Base-by-base conservation (phyloP, 495 filamentous ascomycete species). In the Staphylotrichum longicolle region DNA sequence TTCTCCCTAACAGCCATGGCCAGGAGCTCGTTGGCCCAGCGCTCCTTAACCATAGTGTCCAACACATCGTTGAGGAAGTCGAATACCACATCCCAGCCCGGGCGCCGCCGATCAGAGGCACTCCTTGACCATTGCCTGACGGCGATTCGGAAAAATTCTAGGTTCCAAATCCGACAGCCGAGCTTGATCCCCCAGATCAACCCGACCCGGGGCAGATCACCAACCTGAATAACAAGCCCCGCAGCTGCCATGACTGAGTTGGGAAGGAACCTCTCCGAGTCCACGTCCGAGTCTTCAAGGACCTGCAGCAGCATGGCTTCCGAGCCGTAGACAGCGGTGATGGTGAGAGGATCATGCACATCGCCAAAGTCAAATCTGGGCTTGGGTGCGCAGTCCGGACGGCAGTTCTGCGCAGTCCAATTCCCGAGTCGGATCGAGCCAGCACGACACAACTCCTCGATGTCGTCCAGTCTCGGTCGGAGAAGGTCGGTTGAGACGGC, bases 401-500 rank as follows among this genome's bases (percentile, higher is more conserved):
- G 63, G 37, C 41, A 48, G 54, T 65, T 58, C 35, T 65, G 63
- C 10, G 40, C 48, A 2, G 49, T 65, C 63, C 58, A 61, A 54
- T 61, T 65, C 32, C 54, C 7, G 12, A 65, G 5, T 15, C 63
- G 53, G 3, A 7, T 65, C 3, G 63, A 65, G 41, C 49, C 54
- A 14, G 63, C 58, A 3, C 10, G 27, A 33, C 63, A 65, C 6
- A 65, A 7, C 2, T 42, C 11, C 32, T 61, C 63, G 4, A 65
- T 46, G 45, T 60, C 58, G 7, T 14, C 39, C 4, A 65, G 51
- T 1, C 14, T 20, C 9, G 58, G 58, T 10, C 53, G 33, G 12
- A 56, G 57, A 37, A 52, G 20, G 1, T 41, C 15, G 34, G 33
- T 8, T 3, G 57, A 57, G 39, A 57, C 34, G 14, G 58, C 57